Evolutionary conservation across 257 asterid species (phyloP).

Genomic region (Cinchona pubescens): DNA sequence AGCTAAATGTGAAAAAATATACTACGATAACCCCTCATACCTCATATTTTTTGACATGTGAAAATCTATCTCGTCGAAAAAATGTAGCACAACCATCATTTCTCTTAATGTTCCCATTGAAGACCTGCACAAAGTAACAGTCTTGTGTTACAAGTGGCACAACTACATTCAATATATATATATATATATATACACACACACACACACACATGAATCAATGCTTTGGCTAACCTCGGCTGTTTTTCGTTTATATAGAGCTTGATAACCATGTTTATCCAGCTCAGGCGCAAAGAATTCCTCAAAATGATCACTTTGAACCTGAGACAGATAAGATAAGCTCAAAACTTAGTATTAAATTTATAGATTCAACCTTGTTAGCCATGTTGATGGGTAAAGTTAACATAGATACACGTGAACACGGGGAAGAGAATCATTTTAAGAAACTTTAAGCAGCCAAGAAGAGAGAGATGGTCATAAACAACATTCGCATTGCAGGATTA

Average conservation of each 20-base stretch:
- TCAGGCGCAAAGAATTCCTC: conserved; percentile 94
- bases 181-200: no score
- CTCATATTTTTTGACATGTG: conserved; percentile 96
- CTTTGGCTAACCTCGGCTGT: conserved; percentile 76
- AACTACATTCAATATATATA: background rate
- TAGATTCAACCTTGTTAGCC: background rate
- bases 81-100: conserved; percentile 98
- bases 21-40: conserved; percentile 33
- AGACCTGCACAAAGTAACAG: conserved; percentile 48
- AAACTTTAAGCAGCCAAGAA: background rate
- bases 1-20: background rate
- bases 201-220: conserved; percentile 12
- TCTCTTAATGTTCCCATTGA: conserved; percentile 47
- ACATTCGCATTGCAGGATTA: background rate
- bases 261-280: conserved; percentile 96
- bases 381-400: background rate
- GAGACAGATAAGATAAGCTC: conserved; percentile 17
- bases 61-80: conserved; percentile 93
- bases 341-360: background rate
- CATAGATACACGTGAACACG: background rate
- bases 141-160: conserved; percentile 21
- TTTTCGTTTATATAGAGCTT: conserved; percentile 71
- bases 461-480: background rate
- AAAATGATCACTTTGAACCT: conserved; percentile 94
- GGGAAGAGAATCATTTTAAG: background rate